phyloP scores from a whole-genome alignment of 2,329 filamentous ascomycete species.

The Colletotrichum lindemuthianum region DNA sequence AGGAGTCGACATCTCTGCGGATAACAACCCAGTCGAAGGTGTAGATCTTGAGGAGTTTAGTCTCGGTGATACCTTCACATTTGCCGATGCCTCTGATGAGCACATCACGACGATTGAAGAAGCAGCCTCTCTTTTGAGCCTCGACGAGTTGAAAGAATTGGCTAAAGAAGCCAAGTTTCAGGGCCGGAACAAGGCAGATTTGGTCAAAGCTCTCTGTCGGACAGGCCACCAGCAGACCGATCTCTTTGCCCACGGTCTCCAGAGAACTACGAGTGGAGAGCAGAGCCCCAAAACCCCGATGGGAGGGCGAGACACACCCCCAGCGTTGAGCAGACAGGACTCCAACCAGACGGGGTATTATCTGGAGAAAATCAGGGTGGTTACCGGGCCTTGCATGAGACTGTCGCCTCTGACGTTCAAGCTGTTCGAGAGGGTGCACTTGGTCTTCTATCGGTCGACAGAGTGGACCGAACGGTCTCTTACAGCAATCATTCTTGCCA shows the following conservation, averaged over 20 bases:
- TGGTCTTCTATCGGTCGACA: slow-evolving; percentile 95
- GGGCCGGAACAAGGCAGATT: slow-evolving; percentile 87
- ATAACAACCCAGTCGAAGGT: slow-evolving; percentile 39
- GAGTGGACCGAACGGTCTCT: slow-evolving; percentile 98
- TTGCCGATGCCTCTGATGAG: slow-evolving; percentile 81
- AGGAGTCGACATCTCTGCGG: slow-evolving; percentile 30
- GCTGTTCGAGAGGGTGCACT: slow-evolving; percentile 91
- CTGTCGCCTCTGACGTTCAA: slow-evolving; percentile 77
- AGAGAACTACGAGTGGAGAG: slow-evolving; percentile 69
- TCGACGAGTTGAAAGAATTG: slow-evolving; percentile 87
- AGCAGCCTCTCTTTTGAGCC: slow-evolving; percentile 80
- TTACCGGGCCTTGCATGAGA: slow-evolving; percentile 85
- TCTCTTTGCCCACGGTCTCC: slow-evolving; percentile 75
- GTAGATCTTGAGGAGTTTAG: slow-evolving; percentile 53
- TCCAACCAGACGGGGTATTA: slow-evolving; percentile 80
- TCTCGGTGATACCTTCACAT: slow-evolving; percentile 72
- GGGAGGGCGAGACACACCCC: slow-evolving; percentile 43
- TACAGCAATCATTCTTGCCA: slow-evolving; percentile 92
- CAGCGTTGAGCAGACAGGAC: slow-evolving; percentile 44
- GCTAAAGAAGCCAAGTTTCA: slow-evolving; percentile 88
- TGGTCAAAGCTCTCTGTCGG: slow-evolving; percentile 77
- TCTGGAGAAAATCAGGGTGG: slow-evolving; percentile 77
- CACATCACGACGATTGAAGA: slow-evolving; percentile 83
- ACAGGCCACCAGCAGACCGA: slow-evolving; percentile 80
- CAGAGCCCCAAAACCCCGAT: slow-evolving; percentile 53